Base-by-base conservation (phyloP, 441 rosid species). In the Erodium trifolium region DNA sequence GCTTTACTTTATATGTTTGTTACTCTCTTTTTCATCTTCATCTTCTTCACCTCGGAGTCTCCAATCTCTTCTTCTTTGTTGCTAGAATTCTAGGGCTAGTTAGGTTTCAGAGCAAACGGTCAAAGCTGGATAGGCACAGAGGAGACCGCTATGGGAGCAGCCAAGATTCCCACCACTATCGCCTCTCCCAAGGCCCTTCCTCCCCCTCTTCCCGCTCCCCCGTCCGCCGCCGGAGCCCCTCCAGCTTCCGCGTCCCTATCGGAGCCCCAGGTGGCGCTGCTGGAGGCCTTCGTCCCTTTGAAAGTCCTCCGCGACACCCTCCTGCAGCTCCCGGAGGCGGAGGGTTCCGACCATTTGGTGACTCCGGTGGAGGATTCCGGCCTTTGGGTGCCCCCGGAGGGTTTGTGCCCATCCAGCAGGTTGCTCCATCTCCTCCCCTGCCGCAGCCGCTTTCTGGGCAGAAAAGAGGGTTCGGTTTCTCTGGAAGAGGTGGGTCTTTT, bases 111-210 rank as follows among this genome's bases (percentile, higher is more conserved):
- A 41, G 47, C 8, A 17, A 39, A 47, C 62, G 64, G 1, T 66
- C 68, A 70, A 85, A 85, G 81, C 83, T 94, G 99, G 97, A 94
- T 72, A 91, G 91, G 76, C 86, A 86, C 82, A 69, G 91, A 75
- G 83, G 76, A 23, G 90, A 87, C 77, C 94, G 90, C 79, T 91
- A 85, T 77, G 85, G 81, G 67, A 63, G 12, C 71, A 68, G 55
- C 80, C 81, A 88, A 69, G 85, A 77, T 5, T 34, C 37, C 37
- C 37, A 34, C 37, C 37, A 34, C 37, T 34, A 34, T 34, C 37
- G 37, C 37, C 37, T 34, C 37, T 34, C 37, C 37, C 37, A 34
- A 34, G 37, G 37, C 37, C 37, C 37, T 34, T 34, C 37, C 37
- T 34, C 37, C 5, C 37, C 5, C 37, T 34, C 37, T 34, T 34